These are phyloP conservation scores for Penicillium simplicissimum DNA, from an alignment of 495 filamentous ascomycete genomes.

Conservation along the genomic window DNA sequence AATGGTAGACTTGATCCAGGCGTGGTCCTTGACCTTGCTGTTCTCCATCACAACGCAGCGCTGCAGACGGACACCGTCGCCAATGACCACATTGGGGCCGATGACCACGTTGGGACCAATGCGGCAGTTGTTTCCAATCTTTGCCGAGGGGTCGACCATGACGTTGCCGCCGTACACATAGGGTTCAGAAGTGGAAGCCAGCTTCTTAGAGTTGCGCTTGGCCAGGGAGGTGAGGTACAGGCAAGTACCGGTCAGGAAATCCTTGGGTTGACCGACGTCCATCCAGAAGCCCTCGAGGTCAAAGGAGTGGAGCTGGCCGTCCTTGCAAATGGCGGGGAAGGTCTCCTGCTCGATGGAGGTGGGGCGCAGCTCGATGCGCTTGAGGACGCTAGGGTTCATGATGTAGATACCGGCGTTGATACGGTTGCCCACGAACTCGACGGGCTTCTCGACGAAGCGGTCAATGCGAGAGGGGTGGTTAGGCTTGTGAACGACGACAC, in stretches of 20 bases:
- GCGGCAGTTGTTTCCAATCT: slow-evolving; percentile 97
- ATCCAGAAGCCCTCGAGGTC: slow-evolving; percentile 99
- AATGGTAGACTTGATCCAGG: slow-evolving; percentile 99
- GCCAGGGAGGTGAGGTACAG: slow-evolving; percentile 92
- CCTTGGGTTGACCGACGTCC: slow-evolving; percentile 99
- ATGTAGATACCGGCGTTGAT: slow-evolving; percentile 99
- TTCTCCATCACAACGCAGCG: slow-evolving; percentile 87
- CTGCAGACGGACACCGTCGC: slow-evolving; percentile 93
- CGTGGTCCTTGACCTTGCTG: slow-evolving; percentile 97
- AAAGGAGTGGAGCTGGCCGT: slow-evolving; percentile 94
- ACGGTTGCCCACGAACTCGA: slow-evolving; percentile 98
- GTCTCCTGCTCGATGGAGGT: slow-evolving; percentile 99
- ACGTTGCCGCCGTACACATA: slow-evolving; percentile 96
- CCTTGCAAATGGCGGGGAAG: slow-evolving; percentile 91
- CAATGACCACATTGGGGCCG: slow-evolving; percentile 90
- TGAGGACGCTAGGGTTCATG: slow-evolving; percentile 87
- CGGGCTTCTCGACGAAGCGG: slow-evolving; percentile 99
- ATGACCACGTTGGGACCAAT: slow-evolving; percentile 98
- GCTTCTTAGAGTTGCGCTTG: slow-evolving; percentile 87
- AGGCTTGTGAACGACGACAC: slow-evolving; percentile 97
- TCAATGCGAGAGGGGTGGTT: slow-evolving; percentile 91
- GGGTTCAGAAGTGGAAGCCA: slow-evolving; percentile 71
- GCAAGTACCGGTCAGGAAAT: slow-evolving; percentile 96
- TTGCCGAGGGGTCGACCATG: slow-evolving; percentile 90
- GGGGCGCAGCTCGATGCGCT: slow-evolving; percentile 91